phyloP scores from a whole-genome alignment of 2,329 filamentous ascomycete genomes.

The Penicillium aurantiogriseum region DNA sequence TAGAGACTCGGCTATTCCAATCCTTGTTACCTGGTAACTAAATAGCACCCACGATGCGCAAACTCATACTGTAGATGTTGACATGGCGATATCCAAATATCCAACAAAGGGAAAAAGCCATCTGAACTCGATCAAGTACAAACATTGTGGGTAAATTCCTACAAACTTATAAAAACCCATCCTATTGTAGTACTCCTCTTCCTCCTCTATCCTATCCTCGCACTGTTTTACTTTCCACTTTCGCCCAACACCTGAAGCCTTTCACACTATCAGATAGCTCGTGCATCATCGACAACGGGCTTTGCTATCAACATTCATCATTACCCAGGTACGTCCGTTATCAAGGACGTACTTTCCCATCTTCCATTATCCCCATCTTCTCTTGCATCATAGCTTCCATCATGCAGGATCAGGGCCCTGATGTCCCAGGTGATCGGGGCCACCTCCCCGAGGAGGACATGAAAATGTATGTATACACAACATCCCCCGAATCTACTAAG shows the following conservation, averaged over 20 bases:
- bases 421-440: neutral
- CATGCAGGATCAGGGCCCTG: neutral
- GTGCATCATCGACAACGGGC: neutral
- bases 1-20: neutral
- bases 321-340: neutral
- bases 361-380: neutral
- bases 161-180: constrained; percentile 3
- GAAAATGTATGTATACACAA: neutral
- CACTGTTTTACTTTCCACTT: neutral
- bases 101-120: neutral
- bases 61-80: neutral
- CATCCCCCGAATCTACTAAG: neutral
- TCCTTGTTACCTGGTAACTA: neutral
- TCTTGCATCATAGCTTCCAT: neutral
- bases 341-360: neutral
- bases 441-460: neutral
- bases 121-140: neutral
- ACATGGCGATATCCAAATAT: neutral
- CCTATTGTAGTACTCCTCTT: neutral
- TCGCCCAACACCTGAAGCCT: neutral
- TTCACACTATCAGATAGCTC: neutral
- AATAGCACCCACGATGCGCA: neutral
- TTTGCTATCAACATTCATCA: neutral
- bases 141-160: constrained; percentile 1
- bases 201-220: neutral